phyloP scores from a whole-genome alignment of 2,329 filamentous ascomycete genomes.

The Cercospora citrullina region DNA sequence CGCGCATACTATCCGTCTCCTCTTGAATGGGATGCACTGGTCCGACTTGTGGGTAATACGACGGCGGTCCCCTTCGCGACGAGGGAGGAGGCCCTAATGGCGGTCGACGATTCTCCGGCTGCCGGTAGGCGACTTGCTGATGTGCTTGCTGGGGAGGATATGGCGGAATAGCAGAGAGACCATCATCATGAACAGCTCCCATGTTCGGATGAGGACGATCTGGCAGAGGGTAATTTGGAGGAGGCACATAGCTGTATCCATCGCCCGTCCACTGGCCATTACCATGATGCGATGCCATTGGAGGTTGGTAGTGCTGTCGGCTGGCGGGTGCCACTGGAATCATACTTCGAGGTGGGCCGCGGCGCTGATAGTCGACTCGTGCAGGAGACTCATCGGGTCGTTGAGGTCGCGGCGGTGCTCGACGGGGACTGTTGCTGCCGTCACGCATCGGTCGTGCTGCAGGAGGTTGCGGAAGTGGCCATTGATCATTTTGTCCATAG shows the following conservation, averaged over 20 bases:
- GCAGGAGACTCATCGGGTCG: constrained; percentile 29
- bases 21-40: constrained; percentile 53
- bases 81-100: constrained; percentile 53
- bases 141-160: constrained; percentile 26
- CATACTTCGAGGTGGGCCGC: constrained; percentile 24
- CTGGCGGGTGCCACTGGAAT: constrained; percentile 22
- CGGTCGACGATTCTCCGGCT: constrained; percentile 40
- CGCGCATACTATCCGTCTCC: constrained; percentile 46
- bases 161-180: constrained; percentile 17
- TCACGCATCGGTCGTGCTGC: constrained; percentile 11
- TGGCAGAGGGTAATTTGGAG: constrained; percentile 24
- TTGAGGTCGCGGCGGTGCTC: constrained; percentile 32
- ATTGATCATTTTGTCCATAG: constrained; percentile 28
- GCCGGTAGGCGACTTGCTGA: constrained; percentile 35
- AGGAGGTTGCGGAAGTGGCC: constrained; percentile 29
- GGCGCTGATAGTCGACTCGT: constrained; percentile 19
- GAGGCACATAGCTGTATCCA: constrained; percentile 31
- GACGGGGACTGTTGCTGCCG: constrained; percentile 18
- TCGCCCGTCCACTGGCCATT: constrained; percentile 36
- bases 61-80: constrained; percentile 49
- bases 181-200: neutral
- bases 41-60: constrained; percentile 51
- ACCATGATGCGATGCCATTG: constrained; percentile 32
- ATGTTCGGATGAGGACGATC: constrained; percentile 21
- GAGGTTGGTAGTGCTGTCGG: constrained; percentile 24